phyloP scores from a whole-genome alignment of 495 filamentous ascomycete genomes.

The Trichocladium antarcticum region DNA sequence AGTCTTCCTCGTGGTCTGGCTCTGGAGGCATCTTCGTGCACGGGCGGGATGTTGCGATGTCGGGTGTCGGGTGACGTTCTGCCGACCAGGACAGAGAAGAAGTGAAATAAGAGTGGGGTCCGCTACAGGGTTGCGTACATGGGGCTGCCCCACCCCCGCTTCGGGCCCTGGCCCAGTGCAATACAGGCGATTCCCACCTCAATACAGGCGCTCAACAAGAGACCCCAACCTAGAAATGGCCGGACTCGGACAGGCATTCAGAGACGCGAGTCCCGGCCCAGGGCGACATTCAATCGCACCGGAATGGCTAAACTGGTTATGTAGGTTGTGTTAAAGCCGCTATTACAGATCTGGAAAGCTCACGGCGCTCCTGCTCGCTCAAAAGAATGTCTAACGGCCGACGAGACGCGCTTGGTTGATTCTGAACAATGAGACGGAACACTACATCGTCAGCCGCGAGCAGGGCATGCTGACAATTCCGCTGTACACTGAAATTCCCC shows the following conservation, averaged over 20 bases:
- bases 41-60: background rate
- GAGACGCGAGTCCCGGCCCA: too few species aligned
- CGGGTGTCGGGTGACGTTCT: background rate
- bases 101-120: background rate
- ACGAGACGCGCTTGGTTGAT: constrained; percentile 16
- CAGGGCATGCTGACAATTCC: constrained; percentile 62
- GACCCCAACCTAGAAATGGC: too few species aligned
- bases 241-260: too few species aligned
- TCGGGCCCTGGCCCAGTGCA: background rate
- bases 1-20: constrained; percentile 43
- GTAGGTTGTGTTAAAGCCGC: constrained; percentile 4
- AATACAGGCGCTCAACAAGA: too few species aligned
- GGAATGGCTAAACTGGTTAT: constrained; percentile 7
- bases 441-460: constrained; percentile 63
- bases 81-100: background rate
- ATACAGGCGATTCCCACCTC: too few species aligned
- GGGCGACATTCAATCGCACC: background rate
- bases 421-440: too few species aligned
- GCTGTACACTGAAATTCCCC: constrained; percentile 63
- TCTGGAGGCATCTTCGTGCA: constrained; percentile 14
- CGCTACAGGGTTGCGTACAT: background rate
- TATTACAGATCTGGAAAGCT: constrained; percentile 13
- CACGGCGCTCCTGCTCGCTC: background rate
- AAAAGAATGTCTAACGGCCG: background rate
- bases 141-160: constrained; percentile 4